Evolutionary conservation across 2,329 filamentous ascomycete species (phyloP).

Genomic region (Penicillium sp.): DNA sequence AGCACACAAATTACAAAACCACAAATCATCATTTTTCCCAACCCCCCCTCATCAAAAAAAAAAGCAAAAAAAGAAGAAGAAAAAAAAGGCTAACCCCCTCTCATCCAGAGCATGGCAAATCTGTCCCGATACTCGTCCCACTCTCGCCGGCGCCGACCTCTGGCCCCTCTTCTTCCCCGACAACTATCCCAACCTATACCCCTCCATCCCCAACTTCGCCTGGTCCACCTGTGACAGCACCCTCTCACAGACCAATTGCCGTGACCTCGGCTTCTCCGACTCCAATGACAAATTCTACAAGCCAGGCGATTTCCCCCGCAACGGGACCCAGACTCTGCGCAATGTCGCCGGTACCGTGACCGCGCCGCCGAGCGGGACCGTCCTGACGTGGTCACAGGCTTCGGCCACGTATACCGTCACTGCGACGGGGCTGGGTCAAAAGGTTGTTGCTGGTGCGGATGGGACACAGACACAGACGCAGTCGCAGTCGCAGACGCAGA

Average conservation of each 20-base stretch:
- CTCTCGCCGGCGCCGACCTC: constrained; percentile 15
- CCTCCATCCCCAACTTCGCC: constrained; percentile 13
- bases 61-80: not conserved
- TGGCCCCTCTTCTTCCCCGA: constrained; percentile 18
- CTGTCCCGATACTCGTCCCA: constrained; percentile 28
- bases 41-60: no score
- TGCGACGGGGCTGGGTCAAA: constrained; percentile 24
- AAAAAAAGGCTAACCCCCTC: no score
- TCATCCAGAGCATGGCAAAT: constrained; percentile 23
- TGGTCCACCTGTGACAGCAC: constrained; percentile 17
- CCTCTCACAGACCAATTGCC: constrained; percentile 16
- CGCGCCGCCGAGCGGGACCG: constrained; percentile 29
- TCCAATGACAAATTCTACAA: constrained; percentile 18
- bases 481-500: constrained; percentile 14
- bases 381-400: constrained; percentile 33
- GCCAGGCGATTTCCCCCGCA: constrained; percentile 17
- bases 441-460: constrained; percentile 12
- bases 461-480: not conserved
- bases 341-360: constrained; percentile 29
- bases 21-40: accelerated
- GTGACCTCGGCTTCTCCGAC: constrained; percentile 15
- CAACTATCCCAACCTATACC: constrained; percentile 15
- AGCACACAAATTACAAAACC: not conserved
- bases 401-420: constrained; percentile 32
- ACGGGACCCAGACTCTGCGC: constrained; percentile 27